Base-by-base conservation (phyloP, 139 green algal species). In the Mesotaenium endlicherianum region DNA sequence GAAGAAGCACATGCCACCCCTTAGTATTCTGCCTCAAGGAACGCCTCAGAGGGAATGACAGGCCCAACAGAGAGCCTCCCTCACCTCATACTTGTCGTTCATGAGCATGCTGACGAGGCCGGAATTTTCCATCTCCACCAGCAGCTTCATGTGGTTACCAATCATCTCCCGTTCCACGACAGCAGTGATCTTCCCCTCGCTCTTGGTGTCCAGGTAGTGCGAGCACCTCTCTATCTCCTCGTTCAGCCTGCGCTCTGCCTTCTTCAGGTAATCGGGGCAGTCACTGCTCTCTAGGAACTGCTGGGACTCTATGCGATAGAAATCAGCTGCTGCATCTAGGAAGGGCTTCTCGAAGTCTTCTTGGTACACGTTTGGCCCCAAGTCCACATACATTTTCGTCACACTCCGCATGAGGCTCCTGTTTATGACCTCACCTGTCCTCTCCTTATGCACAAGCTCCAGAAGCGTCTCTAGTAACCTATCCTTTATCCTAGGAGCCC, bases 341-440 rank as follows among this genome's bases (percentile, higher is more conserved):
- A 98, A 98, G 44, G 88, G 91, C 2, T 60, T 83, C 91, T 98
- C 95, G 91, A 99, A 97, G 47, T 98, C 96, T 31, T 95, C 90
- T 41, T 88, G 77, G 60, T 91, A 91, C 41, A 97, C 94, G 38
- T 80, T 31, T 31, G 89, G 89, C 31, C 95, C 96, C 50, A 99
- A 89, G 70, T 98, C 95, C 41, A 93, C 89, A 59, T 98, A 89
- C 96, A 99, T 99, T 90, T 94, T 88, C 3, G 92, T 97, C 55
- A 94, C 92, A 26, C 90, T 84, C 20, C 91, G 88, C 43, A 98
- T 86, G n/a, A 98, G 91, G 0, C 76, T 43, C 14, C 83, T 88
- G 84, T 98, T 93, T 17, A 97, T 94, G 11, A 95, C 60, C 75
- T 98, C 95, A 1, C 96, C 95, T 2, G 30, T 82, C 2, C 96